phyloP scores from a whole-genome alignment of 2,329 filamentous ascomycete genomes.

The Trichoderma sp. region DNA sequence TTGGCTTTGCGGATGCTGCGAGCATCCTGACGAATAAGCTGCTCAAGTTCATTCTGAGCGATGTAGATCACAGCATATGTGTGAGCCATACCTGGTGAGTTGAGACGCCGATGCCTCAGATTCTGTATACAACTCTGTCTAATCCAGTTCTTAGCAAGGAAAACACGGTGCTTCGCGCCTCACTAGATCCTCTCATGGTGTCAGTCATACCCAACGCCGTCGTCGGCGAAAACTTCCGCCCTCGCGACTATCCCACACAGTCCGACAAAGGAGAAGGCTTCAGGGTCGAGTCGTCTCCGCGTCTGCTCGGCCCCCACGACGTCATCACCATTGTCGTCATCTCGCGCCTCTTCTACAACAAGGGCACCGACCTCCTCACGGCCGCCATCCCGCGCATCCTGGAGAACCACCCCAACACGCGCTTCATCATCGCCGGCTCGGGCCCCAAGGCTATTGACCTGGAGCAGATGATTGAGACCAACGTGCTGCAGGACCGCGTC shows the following conservation, averaged over 20 bases:
- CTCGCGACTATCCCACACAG: conserved; percentile 49
- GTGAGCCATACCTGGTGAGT: conserved; percentile 94
- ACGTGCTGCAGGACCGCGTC: conserved; percentile 89
- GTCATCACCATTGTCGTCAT: conserved; percentile 96
- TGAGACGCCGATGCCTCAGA: no score
- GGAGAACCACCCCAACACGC: conserved; percentile 84
- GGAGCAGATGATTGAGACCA: conserved; percentile 96
- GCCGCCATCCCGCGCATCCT: conserved; percentile 93
- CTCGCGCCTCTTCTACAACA: conserved; percentile 97
- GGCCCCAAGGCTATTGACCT: conserved; percentile 96
- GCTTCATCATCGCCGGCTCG: conserved; percentile 94
- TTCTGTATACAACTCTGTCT: no score
- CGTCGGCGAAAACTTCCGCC: conserved; percentile 92
- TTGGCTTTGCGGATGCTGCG: conserved; percentile 93
- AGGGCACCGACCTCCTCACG: conserved; percentile 95
- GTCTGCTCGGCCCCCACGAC: conserved; percentile 76
- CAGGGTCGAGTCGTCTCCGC: conserved; percentile 55
- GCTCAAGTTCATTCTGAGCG: conserved; percentile 91
- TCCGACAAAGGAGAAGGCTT: conserved; percentile 38
- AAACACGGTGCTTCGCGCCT: conserved; percentile 92
- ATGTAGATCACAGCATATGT: conserved; percentile 97
- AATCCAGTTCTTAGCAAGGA: conserved; percentile 69
- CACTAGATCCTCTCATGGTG: conserved; percentile 93
- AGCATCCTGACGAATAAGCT: conserved; percentile 98
- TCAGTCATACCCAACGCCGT: conserved; percentile 98